Base-by-base conservation (phyloP, 768 basidiomycete genomes). In the Infundibulicybe gibba region DNA sequence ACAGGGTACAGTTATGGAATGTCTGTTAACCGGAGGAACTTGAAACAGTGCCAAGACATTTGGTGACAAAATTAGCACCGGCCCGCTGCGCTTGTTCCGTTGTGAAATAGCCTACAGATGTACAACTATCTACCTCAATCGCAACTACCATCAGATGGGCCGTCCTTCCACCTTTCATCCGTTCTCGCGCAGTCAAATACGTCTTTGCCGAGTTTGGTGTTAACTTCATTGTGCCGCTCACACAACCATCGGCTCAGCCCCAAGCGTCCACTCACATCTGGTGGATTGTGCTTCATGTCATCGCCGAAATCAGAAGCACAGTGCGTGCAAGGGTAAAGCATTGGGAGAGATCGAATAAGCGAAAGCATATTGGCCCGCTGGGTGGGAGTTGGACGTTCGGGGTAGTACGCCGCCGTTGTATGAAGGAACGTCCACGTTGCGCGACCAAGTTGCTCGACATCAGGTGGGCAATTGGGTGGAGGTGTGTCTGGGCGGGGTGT, bases 371-470 rank as follows among this genome's bases (percentile, higher is more conserved):
- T 83, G 21, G 81, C 76, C 48, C 88, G 85, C 56, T 95, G 91
- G 5, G 70, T 68, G 1, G 82, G 73, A 0, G 85, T 80, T 1
- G 95, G 91, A 13, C 70, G 66, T n/a, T 85, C 81, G 20, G 95
- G 94, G 67, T 94, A 98, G 66, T 97, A 97, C 16, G 95, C 92
- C 0, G 94, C 94, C 5, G 95, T 87, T 8, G 93, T 85, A 60
- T 97, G 95, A 30, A 98, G 74, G 77, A 98, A 98, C 13, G 93
- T 87, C 95, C 95, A 97, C 1, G 95, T 95, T 39, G 94, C 87
- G 41, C 83, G 82, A 2, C 95, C 95, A 41, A 98, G 84, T 49
- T 82, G 75, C 60, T 94, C 91, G 39, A 85, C 85, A 64, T 97
- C 94, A 0, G 94, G 85, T 11, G 95, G 95, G 61, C 95, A 98